Base-by-base conservation (phyloP, 1,284 basidiomycete genomes). In the Trichosporon sp. region DNA sequence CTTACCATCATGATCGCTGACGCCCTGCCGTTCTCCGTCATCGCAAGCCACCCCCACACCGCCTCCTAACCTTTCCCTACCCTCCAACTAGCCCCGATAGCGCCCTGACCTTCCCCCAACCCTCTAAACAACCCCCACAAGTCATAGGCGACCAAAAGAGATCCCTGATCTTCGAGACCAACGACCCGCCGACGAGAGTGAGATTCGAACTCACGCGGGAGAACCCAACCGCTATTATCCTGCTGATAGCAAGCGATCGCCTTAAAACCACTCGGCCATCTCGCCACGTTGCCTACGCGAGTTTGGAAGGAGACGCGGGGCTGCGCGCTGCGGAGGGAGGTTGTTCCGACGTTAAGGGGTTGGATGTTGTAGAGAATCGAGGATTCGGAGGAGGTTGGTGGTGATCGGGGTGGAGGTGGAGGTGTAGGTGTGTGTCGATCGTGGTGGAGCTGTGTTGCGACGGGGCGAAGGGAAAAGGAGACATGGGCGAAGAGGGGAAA, bases 131-230 rank as follows among this genome's bases (percentile, higher is more conserved):
- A 26, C 37, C 37, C 37, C 37, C 10, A 4, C 37, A 38, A 38
- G 37, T 10, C 5, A 10, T 10, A 38, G 10, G 38, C 1, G 8
- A 19, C 19, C 51, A 54, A 54, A 54, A 54, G 51, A 54, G 51
- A 26, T 54, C 19, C 11, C 16, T 2, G 51, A 54, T 40, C 38
- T 2, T 40, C 26, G 35, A 37, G 35, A 37, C 8, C 35, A 5
- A 37, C 6, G 35, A 37, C 21, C 10, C 11, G 19, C n/a, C 51
- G 51, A 54, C 51, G 51, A 54, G 51, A 54, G 59, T 63, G 59
- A 63, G 59, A 63, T 63, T 63, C 59, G 59, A 63, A 63, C 59
- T 63, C 59, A 63, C 59, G 59, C 59, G 59, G 59, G 59, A 32
- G 32, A 63, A 37, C 59, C 59, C 59, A 63, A 63, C 59, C 59